Evolutionary conservation across 306 rosid species (phyloP).

Genomic region (Vicia villosa): DNA sequence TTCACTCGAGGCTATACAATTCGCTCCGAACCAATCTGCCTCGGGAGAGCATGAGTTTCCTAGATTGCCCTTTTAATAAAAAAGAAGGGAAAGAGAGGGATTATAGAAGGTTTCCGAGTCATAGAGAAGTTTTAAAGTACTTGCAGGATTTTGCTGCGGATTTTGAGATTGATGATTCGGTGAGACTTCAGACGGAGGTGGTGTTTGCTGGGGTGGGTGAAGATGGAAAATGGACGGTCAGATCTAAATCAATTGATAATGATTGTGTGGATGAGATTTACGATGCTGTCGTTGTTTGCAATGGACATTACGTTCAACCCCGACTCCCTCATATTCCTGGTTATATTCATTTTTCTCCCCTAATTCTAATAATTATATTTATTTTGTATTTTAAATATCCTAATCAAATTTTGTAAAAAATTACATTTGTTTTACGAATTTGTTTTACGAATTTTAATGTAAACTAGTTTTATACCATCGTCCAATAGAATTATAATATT

Average conservation of each 20-base stretch:
- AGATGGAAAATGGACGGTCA: constrained; percentile 54
- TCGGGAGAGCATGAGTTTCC: constrained; percentile 69
- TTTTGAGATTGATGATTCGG: constrained; percentile 48
- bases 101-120: constrained; percentile 63
- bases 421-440: too few relatives aligned
- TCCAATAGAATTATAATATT: too few relatives aligned
- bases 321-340: constrained; percentile 54
- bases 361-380: neutral
- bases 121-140: constrained; percentile 59
- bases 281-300: constrained; percentile 64
- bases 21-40: constrained; percentile 82
- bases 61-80: constrained; percentile 62
- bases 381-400: too few relatives aligned
- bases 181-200: constrained; percentile 53
- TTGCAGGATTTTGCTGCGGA: constrained; percentile 48
- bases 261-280: constrained; percentile 52
- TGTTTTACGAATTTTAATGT: too few relatives aligned
- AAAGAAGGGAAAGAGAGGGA: constrained; percentile 50
- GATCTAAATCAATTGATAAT: constrained; percentile 19
- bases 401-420: too few relatives aligned
- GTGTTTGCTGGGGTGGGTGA: constrained; percentile 44
- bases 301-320: constrained; percentile 59
- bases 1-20: constrained; percentile 71
- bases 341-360: neutral
- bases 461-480: too few relatives aligned